Conservation (phyloP, 331 rosid species). For the Arachis monticola region DNA sequence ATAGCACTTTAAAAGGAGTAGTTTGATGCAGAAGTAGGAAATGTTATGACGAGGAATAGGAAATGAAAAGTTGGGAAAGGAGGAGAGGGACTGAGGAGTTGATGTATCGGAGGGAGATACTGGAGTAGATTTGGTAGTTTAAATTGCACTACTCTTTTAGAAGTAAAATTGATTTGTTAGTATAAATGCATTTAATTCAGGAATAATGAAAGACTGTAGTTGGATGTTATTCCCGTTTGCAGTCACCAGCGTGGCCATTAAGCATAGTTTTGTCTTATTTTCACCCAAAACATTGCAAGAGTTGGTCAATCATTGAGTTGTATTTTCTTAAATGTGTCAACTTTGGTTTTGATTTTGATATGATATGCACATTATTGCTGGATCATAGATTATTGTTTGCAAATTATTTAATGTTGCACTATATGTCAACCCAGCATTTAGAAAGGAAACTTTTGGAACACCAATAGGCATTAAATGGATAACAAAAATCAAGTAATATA, state of each 20-base stretch:
- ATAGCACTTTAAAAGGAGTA: conserved; percentile 9
- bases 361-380: not conserved
- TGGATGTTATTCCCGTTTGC: not conserved
- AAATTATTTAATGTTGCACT: conserved; percentile 1
- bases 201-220: conserved; percentile 17
- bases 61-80: not conserved
- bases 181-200: conserved; percentile 23
- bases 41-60: not conserved
- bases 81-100: not conserved
- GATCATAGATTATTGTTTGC: not conserved
- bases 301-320: not conserved
- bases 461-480: too few relatives aligned
- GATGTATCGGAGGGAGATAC: conserved; percentile 17
- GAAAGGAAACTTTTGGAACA: too few relatives aligned
- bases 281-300: conserved; percentile 1
- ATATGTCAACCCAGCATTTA: too few relatives aligned
- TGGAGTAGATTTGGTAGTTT: not conserved
- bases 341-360: conserved; percentile 20
- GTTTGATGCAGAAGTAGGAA: conserved; percentile 13
- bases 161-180: conserved; percentile 2
- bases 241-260: not conserved
- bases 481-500: too few relatives aligned
- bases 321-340: conserved; percentile 3
- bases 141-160: not conserved
- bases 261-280: conserved; percentile 1